Base-by-base conservation (phyloP, 2,329 filamentous ascomycete species). In the Penicillium palitans region DNA sequence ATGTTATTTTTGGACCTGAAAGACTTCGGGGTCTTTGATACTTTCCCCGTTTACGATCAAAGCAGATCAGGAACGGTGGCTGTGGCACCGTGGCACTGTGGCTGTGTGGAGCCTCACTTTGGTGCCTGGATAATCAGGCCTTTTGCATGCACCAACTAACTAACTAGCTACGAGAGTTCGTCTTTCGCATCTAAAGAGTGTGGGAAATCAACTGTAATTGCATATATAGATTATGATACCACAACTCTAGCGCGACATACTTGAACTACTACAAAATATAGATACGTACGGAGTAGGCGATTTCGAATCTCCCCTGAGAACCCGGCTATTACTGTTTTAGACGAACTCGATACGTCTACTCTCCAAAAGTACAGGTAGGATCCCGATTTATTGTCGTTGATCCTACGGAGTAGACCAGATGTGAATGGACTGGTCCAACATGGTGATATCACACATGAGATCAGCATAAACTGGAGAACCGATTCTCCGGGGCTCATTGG, bases 1-100 rank as follows among this genome's bases (percentile, higher is more conserved):
- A 27, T 51, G n/a, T 56, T 51, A 24, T 37, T 35, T 55, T 52
- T 37, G 46, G 46, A 31, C 21, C 29, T 44, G 27, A 55, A 51
- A 51, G 39, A 13, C 6, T 29, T 21, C 6, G 19, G 17, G 21
- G 8, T 42, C 53, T 52, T 56, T 56, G 53, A 51, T 56, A 27
- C 39, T 56, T 44, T 17, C 2, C n/a, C 21, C 7, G 21, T 53
- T 21, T 9, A 27, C 17, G 13, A 29, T 54, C 53, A 56, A 51
- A 44, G 37, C 53, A 51, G 45, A 33, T 33, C 52, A 50, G 53
- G 39, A 25, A 56, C 46, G 3, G 31, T 54, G 31, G 42, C 40
- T 54, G 42, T 53, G 50, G 39, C 25, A 13, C 24, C 40, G 42
- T 54, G 52, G 51, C 41, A 21, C 17, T 24, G 29, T 24, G 29